Base-by-base conservation (phyloP, 805 yeast genomes). In the Sugiyamaella smithiae region DNA sequence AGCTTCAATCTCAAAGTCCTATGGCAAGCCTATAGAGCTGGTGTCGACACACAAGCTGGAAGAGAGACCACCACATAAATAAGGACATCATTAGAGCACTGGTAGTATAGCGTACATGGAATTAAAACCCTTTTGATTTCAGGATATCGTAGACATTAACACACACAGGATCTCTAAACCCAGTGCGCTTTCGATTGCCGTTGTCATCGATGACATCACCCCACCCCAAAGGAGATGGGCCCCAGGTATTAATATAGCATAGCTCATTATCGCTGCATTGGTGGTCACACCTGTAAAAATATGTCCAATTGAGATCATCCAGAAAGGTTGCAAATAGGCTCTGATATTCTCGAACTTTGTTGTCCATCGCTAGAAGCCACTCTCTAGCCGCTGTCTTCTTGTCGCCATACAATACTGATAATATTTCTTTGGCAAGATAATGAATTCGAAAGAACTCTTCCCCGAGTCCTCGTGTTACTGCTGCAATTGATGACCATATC, bases 191-290 rank as follows among this genome's bases (percentile, higher is more conserved):
- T 35, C 38, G 19, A 20, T 35, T 35, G 22, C 38, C 38, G 16
- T 35, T 7, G 4, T 35, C 38, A 19, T 35, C 38, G 19, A 35
- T 19, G 11, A 35, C 38, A 3, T 35, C 16, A 12, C 38, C 23
- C 46, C 46, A 43, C n/a, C 56, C 12, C 22, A 42, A 17, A 8
- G 52, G 52, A 12, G 46, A 22, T 2, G 53, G 53, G 1, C 53
- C 53, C 53, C 53, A 50, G 9, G 43, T 36, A 11, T 52, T 52
- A 3, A 36, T 31, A 11, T 22, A 31, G 46, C 53, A 50, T 3
- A 50, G 9, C 31, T 50, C 47, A 19, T 46, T 12, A n/a, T 24
- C 35, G 19, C 19, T 31, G 26, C 53, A 50, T 23, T 41, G 14
- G 3, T 20, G n/a, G 11, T 23, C 25, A 40, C 53, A 50, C 20